phyloP scores from a whole-genome alignment of 345 rosid species.

The Eucalyptus fibrosa region DNA sequence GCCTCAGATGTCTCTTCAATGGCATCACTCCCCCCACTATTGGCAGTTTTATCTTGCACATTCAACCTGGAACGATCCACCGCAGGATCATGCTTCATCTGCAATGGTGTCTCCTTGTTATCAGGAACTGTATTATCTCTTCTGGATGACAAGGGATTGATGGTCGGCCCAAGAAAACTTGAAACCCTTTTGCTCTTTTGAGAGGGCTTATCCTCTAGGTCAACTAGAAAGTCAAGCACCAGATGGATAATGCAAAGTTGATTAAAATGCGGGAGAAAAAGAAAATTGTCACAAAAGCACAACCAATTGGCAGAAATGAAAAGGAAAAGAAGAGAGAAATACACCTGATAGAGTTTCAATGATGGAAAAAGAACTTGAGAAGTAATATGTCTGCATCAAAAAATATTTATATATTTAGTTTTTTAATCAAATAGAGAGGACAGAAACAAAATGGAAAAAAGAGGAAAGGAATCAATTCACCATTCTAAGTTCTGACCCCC shows the following conservation, averaged over 20 bases:
- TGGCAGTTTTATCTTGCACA: conserved; percentile 16
- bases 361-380: conserved; percentile 91
- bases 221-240: conserved; percentile 28
- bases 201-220: conserved; percentile 51
- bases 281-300: background rate
- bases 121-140: conserved; percentile 24
- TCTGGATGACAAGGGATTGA: conserved; percentile 19
- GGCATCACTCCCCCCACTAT: conserved; percentile 25
- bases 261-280: background rate
- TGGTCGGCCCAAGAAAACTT: conserved; percentile 14
- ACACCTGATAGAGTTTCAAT: conserved; percentile 84
- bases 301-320: background rate
- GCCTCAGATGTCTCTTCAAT: conserved; percentile 18
- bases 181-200: conserved; percentile 27
- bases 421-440: background rate
- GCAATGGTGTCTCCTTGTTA: conserved; percentile 30
- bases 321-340: background rate
- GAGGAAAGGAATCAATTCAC: background rate
- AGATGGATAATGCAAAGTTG: background rate
- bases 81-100: conserved; percentile 13
- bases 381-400: conserved; percentile 77
- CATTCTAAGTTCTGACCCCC: background rate
- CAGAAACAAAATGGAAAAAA: background rate
- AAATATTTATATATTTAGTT: background rate
- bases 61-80: conserved; percentile 15